Conservation (phyloP, 768 basidiomycete species). For the Tulasnella calospora region DNA sequence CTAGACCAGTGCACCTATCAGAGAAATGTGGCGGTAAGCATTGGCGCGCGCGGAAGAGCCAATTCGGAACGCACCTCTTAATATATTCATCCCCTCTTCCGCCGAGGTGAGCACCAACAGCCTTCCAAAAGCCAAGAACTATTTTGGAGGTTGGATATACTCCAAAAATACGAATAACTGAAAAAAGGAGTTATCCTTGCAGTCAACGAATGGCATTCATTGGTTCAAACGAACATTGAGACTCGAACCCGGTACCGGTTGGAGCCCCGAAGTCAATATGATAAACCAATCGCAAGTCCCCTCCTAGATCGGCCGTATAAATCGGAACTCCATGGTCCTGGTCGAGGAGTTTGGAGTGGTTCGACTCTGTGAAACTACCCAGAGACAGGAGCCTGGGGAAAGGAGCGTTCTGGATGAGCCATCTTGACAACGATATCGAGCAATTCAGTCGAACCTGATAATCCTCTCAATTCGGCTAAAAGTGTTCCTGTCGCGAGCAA, state of each 20-base stretch:
- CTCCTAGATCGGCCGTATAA: constrained; percentile 63
- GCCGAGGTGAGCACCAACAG: background rate
- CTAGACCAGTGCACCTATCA: background rate
- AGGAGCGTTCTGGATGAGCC: background rate
- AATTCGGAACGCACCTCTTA: background rate
- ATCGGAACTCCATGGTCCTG: constrained; percentile 47
- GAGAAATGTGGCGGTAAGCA: background rate
- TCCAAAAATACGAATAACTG: constrained; percentile 15
- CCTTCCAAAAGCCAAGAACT: background rate
- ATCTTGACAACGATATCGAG: background rate
- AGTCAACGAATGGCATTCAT: background rate
- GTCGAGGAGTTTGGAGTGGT: constrained; percentile 55
- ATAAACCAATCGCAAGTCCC: constrained; percentile 46
- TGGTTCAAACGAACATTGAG: background rate
- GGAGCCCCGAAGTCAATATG: constrained; percentile 20
- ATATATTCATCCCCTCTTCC: background rate
- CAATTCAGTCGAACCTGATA: background rate
- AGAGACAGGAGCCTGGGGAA: constrained; percentile 56
- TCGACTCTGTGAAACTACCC: constrained; percentile 63
- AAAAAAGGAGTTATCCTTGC: background rate
- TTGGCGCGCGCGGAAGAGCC: background rate
- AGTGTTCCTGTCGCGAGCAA: background rate
- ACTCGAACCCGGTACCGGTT: background rate
- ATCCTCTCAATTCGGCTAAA: background rate
- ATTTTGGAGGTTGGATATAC: background rate